Evolutionary conservation across 2,329 filamentous ascomycete species (phyloP).

Genomic region (Stagonosporopsis chrysanthemi): DNA sequence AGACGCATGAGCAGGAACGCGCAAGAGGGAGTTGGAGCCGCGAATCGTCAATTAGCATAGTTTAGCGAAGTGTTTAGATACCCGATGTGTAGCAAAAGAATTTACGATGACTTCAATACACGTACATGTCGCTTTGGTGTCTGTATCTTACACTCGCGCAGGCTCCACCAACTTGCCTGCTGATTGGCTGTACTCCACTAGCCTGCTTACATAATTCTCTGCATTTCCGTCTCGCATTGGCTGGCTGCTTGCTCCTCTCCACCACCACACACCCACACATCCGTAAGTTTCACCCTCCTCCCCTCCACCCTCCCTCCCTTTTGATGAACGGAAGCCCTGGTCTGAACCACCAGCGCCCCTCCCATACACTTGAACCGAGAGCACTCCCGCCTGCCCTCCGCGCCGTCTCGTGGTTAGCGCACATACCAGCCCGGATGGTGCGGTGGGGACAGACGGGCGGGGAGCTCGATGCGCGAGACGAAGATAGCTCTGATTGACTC

Average conservation of each 20-base stretch:
- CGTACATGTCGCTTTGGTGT: background rate
- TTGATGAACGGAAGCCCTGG: constrained; percentile 22
- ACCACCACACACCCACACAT: background rate
- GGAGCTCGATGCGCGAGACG: constrained; percentile 17
- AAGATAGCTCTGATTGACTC: constrained; percentile 23
- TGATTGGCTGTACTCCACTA: background rate
- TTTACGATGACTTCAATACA: background rate
- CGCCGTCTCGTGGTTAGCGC: constrained; percentile 12
- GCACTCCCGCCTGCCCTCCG: background rate
- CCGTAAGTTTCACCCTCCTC: background rate
- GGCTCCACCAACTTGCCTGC: background rate
- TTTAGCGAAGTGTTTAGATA: constrained; percentile 13
- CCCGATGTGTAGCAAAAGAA: constrained; percentile 10
- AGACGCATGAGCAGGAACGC: constrained; percentile 28
- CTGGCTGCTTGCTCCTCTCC: background rate
- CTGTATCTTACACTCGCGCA: background rate
- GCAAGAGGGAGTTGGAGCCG: background rate
- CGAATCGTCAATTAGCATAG: background rate
- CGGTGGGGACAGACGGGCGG: constrained; percentile 5
- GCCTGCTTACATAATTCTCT: background rate
- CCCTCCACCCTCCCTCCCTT: background rate
- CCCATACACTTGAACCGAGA: constrained; percentile 24
- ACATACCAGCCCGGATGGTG: constrained; percentile 10
- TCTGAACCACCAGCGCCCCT: constrained; percentile 18
- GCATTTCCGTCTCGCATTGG: background rate